Base-by-base conservation (phyloP, 257 asterid genomes). In the Petunia axillaris region DNA sequence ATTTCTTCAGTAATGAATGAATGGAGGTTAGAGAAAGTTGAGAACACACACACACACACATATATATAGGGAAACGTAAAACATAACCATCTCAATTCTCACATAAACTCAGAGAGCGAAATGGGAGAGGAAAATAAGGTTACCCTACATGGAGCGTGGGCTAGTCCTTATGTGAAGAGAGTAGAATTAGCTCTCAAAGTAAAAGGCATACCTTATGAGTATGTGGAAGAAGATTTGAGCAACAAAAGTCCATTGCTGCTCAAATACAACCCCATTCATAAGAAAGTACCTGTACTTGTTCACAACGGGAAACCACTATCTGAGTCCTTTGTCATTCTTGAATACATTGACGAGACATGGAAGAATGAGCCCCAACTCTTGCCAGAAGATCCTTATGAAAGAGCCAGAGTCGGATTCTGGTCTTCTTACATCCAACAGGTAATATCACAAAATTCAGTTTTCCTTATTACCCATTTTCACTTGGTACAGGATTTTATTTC, bases 111-210 rank as follows among this genome's bases (percentile, higher is more conserved):
- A 66, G 2, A 41, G 50, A 44, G 3, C 68, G 65, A 68, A 53
- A 88, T 84, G 88, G 87, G 55, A 58, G 83, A 85, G 65, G 88
- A 84, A 81, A 84, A 77, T 55, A 85, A 14, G 3, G 87, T 86
- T 13, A 16, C 43, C 78, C 79, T 87, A 4, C 83, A 83, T 68
- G 91, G 88, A 59, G 68, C 52, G 48, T 86, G 89, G 88, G 60
- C 80, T 37, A 89, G 89, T 85, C 77, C 88, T 44, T 89, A 52
- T 79, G 84, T 41, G 7, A 82, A 83, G 83, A 85, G 88, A 67
- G 89, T 89, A 6, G 87, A 87, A 76, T 70, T 86, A 68, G 90
- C 90, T 73, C 85, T 87, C 73, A 87, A 86, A 65, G 64, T 86
- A 74, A 89, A 89, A 83, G 89, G 90, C 25, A 85, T 87, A 38